phyloP scores from a whole-genome alignment of 2,329 filamentous ascomycete genomes.

The Teratosphaeria zuluensis region DNA sequence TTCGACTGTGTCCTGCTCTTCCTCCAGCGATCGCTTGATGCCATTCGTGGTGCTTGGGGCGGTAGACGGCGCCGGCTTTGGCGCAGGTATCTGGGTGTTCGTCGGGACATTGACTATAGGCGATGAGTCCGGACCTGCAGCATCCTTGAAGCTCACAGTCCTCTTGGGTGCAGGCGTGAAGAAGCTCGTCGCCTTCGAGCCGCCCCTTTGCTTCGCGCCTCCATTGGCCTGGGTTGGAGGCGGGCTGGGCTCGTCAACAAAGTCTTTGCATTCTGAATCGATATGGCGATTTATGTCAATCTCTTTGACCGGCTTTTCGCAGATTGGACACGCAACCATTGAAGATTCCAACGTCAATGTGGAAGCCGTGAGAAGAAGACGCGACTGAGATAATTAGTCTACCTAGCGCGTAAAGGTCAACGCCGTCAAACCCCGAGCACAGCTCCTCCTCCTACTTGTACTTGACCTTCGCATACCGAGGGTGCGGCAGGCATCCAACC shows the following conservation, averaged over 20 bases:
- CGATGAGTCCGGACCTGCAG: slow-evolving; percentile 5
- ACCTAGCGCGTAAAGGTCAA: no score
- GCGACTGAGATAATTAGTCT: no score
- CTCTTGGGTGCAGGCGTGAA: slow-evolving; percentile 41
- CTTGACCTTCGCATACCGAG: no score
- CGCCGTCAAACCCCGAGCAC: no score
- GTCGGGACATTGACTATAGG: neutral
- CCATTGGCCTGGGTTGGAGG: slow-evolving; percentile 27
- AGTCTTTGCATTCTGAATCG: slow-evolving; percentile 67
- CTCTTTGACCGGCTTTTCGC: slow-evolving; percentile 38
- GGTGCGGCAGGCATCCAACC: no score
- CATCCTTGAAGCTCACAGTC: slow-evolving; percentile 20
- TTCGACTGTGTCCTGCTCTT: slow-evolving; percentile 8
- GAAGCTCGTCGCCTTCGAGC: slow-evolving; percentile 41
- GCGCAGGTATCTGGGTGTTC: neutral
- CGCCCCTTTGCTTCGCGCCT: slow-evolving; percentile 1
- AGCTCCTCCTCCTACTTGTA: no score
- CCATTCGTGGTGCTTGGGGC: slow-evolving; percentile 10
- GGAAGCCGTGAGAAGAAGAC: neutral
- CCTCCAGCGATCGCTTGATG: slow-evolving; percentile 18
- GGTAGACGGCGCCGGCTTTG: slow-evolving; percentile 12
- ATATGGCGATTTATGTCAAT: slow-evolving; percentile 81
- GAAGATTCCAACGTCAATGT: neutral
- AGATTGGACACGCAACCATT: slow-evolving; percentile 28
- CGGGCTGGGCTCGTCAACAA: slow-evolving; percentile 47